phyloP scores from a whole-genome alignment of 2,329 filamentous ascomycete genomes.

The Fusarium pseudonygamai region DNA sequence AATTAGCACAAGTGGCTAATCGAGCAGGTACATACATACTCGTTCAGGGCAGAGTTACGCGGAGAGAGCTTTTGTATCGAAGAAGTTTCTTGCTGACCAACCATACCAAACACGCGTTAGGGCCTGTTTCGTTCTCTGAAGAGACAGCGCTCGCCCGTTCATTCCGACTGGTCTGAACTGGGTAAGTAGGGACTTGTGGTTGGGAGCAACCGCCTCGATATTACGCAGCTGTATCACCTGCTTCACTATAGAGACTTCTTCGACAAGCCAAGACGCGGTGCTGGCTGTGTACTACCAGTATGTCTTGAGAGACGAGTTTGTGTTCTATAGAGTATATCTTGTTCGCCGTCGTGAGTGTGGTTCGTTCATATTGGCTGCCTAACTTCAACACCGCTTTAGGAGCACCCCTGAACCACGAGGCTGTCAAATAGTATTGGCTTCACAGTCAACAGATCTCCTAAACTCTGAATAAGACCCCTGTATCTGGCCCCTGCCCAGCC shows the following conservation, averaged over 20 bases:
- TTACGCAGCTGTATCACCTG: conserved; percentile 28
- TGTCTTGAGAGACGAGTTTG: background rate
- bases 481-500: conserved; percentile 22
- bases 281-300: conserved; percentile 12
- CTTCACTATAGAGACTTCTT: conserved; percentile 1
- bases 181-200: background rate
- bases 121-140: conserved; percentile 25
- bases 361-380: background rate
- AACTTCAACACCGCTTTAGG: conserved; percentile 19
- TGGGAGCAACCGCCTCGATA: conserved; percentile 9
- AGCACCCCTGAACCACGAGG: conserved; percentile 16
- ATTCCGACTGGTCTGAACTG: conserved; percentile 33
- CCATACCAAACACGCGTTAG: conserved; percentile 16
- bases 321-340: background rate
- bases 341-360: background rate
- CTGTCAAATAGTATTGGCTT: conserved; percentile 10
- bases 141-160: conserved; percentile 19
- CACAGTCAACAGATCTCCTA: conserved; percentile 34
- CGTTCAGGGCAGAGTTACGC: conserved; percentile 26
- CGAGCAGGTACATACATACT: conserved; percentile 29
- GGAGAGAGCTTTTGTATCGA: conserved; percentile 14
- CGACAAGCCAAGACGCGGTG: conserved; percentile 17
- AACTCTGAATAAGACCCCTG: conserved; percentile 33
- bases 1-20: conserved; percentile 35
- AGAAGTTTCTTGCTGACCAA: conserved; percentile 18